Evolutionary conservation across 2,329 filamentous ascomycete genomes (phyloP), one percentile per base, ranked within the genome.

Genomic region (Diaporthe citrichinensis): DNA sequence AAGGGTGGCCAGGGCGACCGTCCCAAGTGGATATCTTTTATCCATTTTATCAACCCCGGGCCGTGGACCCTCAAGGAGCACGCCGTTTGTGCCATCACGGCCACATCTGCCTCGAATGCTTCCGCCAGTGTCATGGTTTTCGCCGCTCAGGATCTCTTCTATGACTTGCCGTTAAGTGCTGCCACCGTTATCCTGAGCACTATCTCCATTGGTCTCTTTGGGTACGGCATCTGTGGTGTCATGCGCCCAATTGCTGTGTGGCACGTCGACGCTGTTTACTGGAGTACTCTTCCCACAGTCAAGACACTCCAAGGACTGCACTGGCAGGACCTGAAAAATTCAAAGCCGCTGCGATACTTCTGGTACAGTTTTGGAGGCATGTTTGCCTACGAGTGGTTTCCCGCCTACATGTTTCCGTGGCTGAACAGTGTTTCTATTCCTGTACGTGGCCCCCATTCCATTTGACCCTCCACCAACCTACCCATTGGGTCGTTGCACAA

Each of bases 61-160:
- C 85, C 85, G 0, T 92, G 88, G 86, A 84, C 83, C 39, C 81
- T 91, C 44, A 91, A 91, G 77, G 90, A 92, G 78, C 90, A 92
- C 49, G 83, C 88, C 0, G 85, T 91, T 1, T 88, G 86, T 77
- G 78, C 88, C 67, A 89, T 90, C 78, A 90, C 88, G 0, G 88
- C 89, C 1, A 88, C 88, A 0, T 88, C 88, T 0, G 89, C 88
- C 0, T 89, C 87, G 5, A 89, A 90, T 61, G 88, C 86, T 1
- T 74, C 85, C 0, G 84, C 83, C 4, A 86, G 83, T 75, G 80
- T 84, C 7, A 75, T 76, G 3, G 87, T 89, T 0, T 89, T 88
- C 71, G 84, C 88, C 0, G 87, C 86, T 0, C 87, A 90, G 75
- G 81, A 87, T 25, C 84, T 90, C 1, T 90, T 90, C 76, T 90